A percentile compares a stretch with the other conserved stretches of the same genome.
These are phyloP conservation scores for Miscanthus sacchariflorus DNA, from an alignment of 202 grass and related monocot species.

Conservation along the genomic window DNA sequence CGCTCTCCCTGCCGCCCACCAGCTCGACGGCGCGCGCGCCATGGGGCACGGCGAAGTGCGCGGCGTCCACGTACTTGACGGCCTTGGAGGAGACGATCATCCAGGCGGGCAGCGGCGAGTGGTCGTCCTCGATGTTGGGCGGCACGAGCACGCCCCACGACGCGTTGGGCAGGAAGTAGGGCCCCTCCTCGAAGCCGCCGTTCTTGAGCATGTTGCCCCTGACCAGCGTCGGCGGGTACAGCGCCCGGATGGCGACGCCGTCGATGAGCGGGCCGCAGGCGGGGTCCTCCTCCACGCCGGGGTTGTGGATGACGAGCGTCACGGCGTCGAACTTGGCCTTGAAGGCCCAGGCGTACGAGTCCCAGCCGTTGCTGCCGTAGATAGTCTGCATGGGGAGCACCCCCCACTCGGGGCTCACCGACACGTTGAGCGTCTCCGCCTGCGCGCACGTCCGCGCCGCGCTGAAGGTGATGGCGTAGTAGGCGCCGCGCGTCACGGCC, in stretches of 20 bases:
- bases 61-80: conserved; percentile 89
- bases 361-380: conserved; percentile 97
- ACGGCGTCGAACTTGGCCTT: conserved; percentile 63
- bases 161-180: conserved; percentile 80
- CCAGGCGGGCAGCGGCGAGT: conserved; percentile 90
- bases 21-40: conserved; percentile 84
- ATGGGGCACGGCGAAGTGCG: conserved; percentile 80
- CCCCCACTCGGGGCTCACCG: conserved; percentile 84
- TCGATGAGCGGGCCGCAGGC: conserved; percentile 96
- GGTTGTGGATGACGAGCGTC: conserved; percentile 83
- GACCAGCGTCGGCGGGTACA: conserved; percentile 65
- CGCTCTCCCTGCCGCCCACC: conserved; percentile 85
- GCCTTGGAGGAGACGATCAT: conserved; percentile 92
- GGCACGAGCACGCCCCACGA: conserved; percentile 87
- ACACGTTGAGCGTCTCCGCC: conserved; percentile 84
- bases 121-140: conserved; percentile 91
- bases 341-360: conserved; percentile 97
- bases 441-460: conserved; percentile 94
- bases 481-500: conserved; percentile 54
- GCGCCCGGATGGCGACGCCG: conserved; percentile 69
- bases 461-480: conserved; percentile 95
- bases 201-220: conserved; percentile 91
- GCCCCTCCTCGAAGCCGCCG: conserved; percentile 89
- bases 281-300: conserved; percentile 89
- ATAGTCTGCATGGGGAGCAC: conserved; percentile 93